Base-by-base conservation (phyloP, 495 filamentous ascomycete genomes). In the Xylaria castorea region DNA sequence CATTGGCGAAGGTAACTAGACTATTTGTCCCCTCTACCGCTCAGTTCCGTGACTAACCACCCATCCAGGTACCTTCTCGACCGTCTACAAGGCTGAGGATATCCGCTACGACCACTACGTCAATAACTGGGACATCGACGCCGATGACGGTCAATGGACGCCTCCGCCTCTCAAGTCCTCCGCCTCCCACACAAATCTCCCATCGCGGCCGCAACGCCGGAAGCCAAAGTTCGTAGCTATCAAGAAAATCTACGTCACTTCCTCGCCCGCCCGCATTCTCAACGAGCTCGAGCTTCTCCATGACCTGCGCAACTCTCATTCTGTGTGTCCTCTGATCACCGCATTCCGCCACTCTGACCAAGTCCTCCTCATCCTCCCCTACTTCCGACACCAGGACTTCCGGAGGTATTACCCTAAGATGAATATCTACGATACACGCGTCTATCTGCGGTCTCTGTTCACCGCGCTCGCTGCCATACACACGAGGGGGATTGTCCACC, bases 201-300 rank as follows among this genome's bases (percentile, higher is more conserved):
- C 73, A 64, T 71, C 73, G 40, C 68, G 72, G 11, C 71, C 48
- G 1, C 27, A 69, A 14, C 81, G 83, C 36, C 83, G 85, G 32
- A 83, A 80, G 64, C 88, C 91, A 22, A 92, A 91, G 77, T 98
- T 91, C 77, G 96, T 99, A 51, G 96, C 96, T 32, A 91, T 99
- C 80, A 99, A 99, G 82, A 98, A 98, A 82, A 98, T 99, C 74
- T 98, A 98, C 79, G 96, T 98, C 67, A 99, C 96, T 3, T 97
- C 94, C 76, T 97, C 94, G 51, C 96, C 96, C 2, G 84, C 89
- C 38, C 92, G 96, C 42, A 98, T 98, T 72, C 90, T 97, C 76
- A 99, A 99, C 82, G 96, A 99, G 81, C 89, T 99, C 9, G 97
- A 98, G 73, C 87, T 99, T 14, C 89, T 99, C n/a, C 91, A 97